phyloP scores from a whole-genome alignment of 164 flowering plant genomes.

The Piper betle region DNA sequence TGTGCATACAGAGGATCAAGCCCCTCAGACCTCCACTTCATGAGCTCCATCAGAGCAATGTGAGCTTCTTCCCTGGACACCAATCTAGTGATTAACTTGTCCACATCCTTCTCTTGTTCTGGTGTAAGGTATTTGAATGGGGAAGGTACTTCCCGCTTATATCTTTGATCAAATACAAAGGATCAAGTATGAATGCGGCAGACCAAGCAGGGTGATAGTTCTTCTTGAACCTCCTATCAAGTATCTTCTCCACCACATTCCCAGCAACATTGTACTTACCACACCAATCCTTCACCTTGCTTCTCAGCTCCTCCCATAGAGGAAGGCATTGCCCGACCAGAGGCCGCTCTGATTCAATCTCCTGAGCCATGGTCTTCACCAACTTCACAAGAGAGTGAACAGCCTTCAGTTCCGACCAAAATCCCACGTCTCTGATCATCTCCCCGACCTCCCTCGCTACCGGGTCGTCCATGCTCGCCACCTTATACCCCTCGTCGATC shows the following conservation, averaged over 20 bases:
- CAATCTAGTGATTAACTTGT: conserved; percentile 72
- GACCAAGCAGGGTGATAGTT: conserved; percentile 99
- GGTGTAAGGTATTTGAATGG: conserved; percentile 72
- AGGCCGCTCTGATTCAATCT: conserved; percentile 78
- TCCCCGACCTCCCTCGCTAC: conserved; percentile 55
- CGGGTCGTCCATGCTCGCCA: conserved; percentile 53
- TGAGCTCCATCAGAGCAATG: conserved; percentile 92
- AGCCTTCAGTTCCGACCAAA: conserved; percentile 82
- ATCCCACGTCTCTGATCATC: conserved; percentile 50
- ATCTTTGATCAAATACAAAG: conserved; percentile 69
- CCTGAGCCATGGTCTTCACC: conserved; percentile 55
- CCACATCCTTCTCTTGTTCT: conserved; percentile 95
- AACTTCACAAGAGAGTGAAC: conserved; percentile 55
- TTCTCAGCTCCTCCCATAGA: conserved; percentile 69
- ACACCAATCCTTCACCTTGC: conserved; percentile 78
- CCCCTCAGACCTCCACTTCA: conserved; percentile 99
- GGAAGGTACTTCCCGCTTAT: conserved; percentile 86
- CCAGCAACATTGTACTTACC: conserved; percentile 47
- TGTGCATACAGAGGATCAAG: conserved; percentile 91
- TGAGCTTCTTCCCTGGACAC: conserved; percentile 93
- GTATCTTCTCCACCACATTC: conserved; percentile 47
- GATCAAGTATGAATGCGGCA: conserved; percentile 89
- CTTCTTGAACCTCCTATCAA: conserved; percentile 75
- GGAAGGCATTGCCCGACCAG: conserved; percentile 80
- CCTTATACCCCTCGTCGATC: conserved; percentile 56